Evolutionary conservation across 768 basidiomycete genomes (phyloP), one percentile per base, ranked within the genome.

Genomic region (Mycena epipterygia): DNA sequence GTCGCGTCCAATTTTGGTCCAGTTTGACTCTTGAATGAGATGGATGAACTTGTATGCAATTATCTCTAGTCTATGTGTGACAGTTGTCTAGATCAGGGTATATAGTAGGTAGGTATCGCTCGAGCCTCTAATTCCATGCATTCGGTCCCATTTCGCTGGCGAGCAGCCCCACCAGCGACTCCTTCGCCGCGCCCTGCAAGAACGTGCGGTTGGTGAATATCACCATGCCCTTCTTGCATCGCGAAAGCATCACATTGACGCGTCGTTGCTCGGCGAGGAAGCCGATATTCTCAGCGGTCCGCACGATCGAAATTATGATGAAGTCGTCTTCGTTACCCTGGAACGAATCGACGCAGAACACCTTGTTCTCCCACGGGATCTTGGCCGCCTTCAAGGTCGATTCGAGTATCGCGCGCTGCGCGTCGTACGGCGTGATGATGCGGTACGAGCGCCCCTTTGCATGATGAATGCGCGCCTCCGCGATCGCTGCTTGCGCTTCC

Each of bases 301-400:
- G 81, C 7, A 89, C 88, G n/a, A 84, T 79, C 5, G 88, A 89
- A 1, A 90, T 74, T 8, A 89, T 74, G 11, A 89, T 81, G 65
- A 81, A 88, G 41, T 85, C 81, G 6, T 80, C 83, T 77, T 89
- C 89, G 67, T 89, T 89, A 89, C 92, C 93, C 85, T 94, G 93
- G 74, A 94, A 94, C 0, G 91, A 88, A 74, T 94, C 93, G 39
- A 94, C 89, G 77, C 92, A 93, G 81, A 92, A 94, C 64, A 89
- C 89, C 64, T 84, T 91, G 71, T 93, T 84, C 53, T 87, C 76
- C 88, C 88, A 90, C 1, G 80, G 74, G 0, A 94, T 78, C 0
- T 83, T 81, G 42, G 79, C 79, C 1, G 69, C 49, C 74, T 90
- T 85, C 16, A 94, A 79, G 14, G 78, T 76, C 4, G 80, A 79